Evolutionary conservation across 192 early-diverging fungal genomes (phyloP), one percentile per base, ranked within the genome.

Genomic region (Mortierella antarctica): DNA sequence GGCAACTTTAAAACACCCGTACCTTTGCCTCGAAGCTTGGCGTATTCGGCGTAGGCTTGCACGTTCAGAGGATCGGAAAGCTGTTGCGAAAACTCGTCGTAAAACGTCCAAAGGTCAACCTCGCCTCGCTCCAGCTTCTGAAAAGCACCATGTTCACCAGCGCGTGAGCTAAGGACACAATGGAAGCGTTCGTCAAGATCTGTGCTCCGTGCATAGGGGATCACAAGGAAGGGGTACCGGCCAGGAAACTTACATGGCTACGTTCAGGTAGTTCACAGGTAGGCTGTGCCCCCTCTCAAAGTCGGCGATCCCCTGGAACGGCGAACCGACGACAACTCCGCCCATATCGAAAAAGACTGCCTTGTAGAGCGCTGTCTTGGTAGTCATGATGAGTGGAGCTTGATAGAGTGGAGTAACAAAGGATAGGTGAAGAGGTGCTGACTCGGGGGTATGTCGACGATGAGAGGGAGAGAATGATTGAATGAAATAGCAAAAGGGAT

Each of bases 321-420:
- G 95, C 46, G 92, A 93, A 49, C 90, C 85, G 17, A 94, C 93
- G 45, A 92, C 89, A 2, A 96, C 93, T 42, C 95, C 95, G 59
- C 95, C 95, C 47, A 96, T 91, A 81, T 96, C 95, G 65, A 96
- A 96, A 14, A 95, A 88, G 18, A 95, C 90, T 2, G 94, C 94
- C 74, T 89, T 91, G 83, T 78, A 86, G 8, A 57, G 57, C 17
- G 31, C 31, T 21, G 53, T 20, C 21, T 17, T 17, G 57, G 40
- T 58, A 39, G 39, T 7, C 23, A 31, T 58, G 23, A 31, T 3
- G 31, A 31, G 31, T 31, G 31, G 31, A 31, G 31, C 59, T 41
- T 57, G 40, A 31, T 51, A 20, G 48, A 20, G 48, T 39, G 46
- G 41, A 63, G 62, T 48, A 39, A n/a, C 14, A 55, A 51, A 55